phyloP scores from a whole-genome alignment of 2,329 filamentous ascomycete species.

The Colletotrichum sp. region DNA sequence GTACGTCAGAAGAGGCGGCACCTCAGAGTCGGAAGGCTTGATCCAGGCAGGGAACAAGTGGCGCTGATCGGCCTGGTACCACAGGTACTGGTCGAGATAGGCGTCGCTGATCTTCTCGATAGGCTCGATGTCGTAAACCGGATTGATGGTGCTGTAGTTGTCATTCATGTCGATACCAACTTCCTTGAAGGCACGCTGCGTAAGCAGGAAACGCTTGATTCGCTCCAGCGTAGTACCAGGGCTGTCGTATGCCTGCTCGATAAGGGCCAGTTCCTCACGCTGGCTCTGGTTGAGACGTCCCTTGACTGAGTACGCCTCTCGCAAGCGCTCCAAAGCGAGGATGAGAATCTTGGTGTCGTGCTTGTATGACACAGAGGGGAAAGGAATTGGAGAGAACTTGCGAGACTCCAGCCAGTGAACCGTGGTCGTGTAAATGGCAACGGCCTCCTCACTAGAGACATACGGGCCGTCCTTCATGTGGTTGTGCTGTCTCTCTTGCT shows the following conservation, averaged over 20 bases:
- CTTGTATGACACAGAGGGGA: constrained; percentile 98
- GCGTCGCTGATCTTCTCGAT: constrained; percentile 99
- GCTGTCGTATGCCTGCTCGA: constrained; percentile 98
- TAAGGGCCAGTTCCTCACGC: constrained; percentile 92
- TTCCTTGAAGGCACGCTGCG: constrained; percentile 98
- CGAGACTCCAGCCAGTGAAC: constrained; percentile 98
- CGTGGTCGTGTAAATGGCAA: constrained; percentile 98
- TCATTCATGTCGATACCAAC: constrained; percentile 99
- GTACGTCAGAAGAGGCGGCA: constrained; percentile 91
- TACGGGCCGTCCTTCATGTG: constrained; percentile 99
- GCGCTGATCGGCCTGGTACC: constrained; percentile 98
- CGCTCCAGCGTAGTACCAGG: constrained; percentile 93
- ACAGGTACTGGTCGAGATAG: constrained; percentile 97
- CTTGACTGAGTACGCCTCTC: constrained; percentile 97
- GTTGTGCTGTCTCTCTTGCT: constrained; percentile 98
- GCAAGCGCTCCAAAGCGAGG: constrained; percentile 86
- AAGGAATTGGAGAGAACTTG: constrained; percentile 98
- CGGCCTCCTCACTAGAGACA: constrained; percentile 96
- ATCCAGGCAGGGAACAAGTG: constrained; percentile 99
- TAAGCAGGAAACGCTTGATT: constrained; percentile 96
- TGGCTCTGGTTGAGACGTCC: constrained; percentile 96
- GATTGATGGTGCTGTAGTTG: constrained; percentile 99
- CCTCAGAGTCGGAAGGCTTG: constrained; percentile 97
- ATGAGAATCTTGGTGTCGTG: constrained; percentile 99
- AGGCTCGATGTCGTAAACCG: constrained; percentile 97